Percentiles rank a stretch among this genome's conserved stretches.
These are phyloP conservation scores for Coniella vitis DNA, from an alignment of 2,329 filamentous ascomycete species.

Conservation along the genomic window DNA sequence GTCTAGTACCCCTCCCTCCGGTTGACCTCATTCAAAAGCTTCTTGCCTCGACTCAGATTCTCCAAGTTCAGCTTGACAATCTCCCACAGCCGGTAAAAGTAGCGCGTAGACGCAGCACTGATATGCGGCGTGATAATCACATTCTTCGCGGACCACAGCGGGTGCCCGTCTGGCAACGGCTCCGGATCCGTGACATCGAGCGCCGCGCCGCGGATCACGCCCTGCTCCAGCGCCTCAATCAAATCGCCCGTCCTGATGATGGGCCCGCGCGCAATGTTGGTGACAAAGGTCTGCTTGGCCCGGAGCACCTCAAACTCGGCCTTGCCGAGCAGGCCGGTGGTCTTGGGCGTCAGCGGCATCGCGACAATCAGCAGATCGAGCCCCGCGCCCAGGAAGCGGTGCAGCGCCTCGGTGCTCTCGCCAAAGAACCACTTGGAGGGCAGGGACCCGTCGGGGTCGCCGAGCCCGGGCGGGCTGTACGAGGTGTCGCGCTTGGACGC, in stretches of 20 bases:
- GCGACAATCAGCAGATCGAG: slow-evolving; percentile 48
- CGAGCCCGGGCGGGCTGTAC: slow-evolving; percentile 63
- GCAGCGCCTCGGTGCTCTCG: slow-evolving; percentile 33
- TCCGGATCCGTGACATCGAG: slow-evolving; percentile 77
- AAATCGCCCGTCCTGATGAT: slow-evolving; percentile 48
- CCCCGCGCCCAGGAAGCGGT: slow-evolving; percentile 43
- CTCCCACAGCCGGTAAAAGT: slow-evolving; percentile 33
- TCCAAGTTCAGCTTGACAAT: slow-evolving; percentile 37
- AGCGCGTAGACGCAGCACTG: slow-evolving; percentile 34
- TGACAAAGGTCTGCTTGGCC: slow-evolving; percentile 49
- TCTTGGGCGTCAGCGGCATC: slow-evolving; percentile 43
- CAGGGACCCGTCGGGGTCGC: slow-evolving; percentile 42
- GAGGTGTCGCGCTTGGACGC: slow-evolving; percentile 57
- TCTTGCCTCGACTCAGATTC: slow-evolving; percentile 29
- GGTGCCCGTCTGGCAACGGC: slow-evolving; percentile 60
- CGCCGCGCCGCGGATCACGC: slow-evolving; percentile 53
- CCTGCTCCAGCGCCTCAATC: slow-evolving; percentile 49
- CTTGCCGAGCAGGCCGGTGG: slow-evolving; percentile 42
- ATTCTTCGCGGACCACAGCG: slow-evolving; percentile 64
- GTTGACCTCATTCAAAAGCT: slow-evolving; percentile 35
- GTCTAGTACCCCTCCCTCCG: slow-evolving; percentile 26
- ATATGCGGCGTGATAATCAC: slow-evolving; percentile 54
- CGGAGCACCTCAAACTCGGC: slow-evolving; percentile 41
- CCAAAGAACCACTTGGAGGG: slow-evolving; percentile 47
- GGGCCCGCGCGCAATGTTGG: slow-evolving; percentile 62